Evolutionary conservation across 345 rosid species (phyloP), one percentile per base, ranked within the genome.

Genomic region (Physaria fendleri): DNA sequence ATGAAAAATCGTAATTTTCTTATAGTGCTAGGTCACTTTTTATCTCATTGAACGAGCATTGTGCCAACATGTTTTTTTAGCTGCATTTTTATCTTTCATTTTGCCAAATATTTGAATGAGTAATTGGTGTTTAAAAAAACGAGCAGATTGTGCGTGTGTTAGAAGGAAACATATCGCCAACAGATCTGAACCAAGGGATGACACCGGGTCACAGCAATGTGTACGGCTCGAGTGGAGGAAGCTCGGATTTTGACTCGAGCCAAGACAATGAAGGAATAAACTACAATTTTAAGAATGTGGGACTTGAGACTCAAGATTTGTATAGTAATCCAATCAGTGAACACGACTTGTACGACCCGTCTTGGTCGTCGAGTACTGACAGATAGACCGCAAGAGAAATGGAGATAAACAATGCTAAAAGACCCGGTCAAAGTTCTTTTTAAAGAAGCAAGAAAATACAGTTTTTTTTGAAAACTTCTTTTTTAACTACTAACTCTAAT

Each of bases 101-200:
- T 18, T n/a, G n/a, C n/a, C n/a, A n/a, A n/a, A n/a, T n/a, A n/a
- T n/a, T n/a, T 0, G 1, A 65, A 43, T 38, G 57, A 47, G n/a
- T 57, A 23, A 8, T 48, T 21, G 35, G 11, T 40, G 22, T 30
- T 5, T 6, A 51, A 12, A n/a, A 5, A 32, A 18, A 5, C 10
- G 53, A 67, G 54, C 80, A 90, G 97, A 70, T 90, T 12, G 82
- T 75, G 17, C 85, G 88, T 24, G 88, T 86, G 54, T 50, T 90
- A 33, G 88, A 86, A 68, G 97, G 95, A 24, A 85, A 79, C 25
- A 71, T 74, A 39, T 81, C 85, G 8, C 71, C 85, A 0, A 64
- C 80, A 5, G 92, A 90, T 62, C 71, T 86, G n/a, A 80, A 84
- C 61, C 85, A 84, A 75, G 95, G 91, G 68, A 73, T 79, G 10